Conservation (phyloP, 73 alveolate species). For the Paramecium octaurelia region DNA sequence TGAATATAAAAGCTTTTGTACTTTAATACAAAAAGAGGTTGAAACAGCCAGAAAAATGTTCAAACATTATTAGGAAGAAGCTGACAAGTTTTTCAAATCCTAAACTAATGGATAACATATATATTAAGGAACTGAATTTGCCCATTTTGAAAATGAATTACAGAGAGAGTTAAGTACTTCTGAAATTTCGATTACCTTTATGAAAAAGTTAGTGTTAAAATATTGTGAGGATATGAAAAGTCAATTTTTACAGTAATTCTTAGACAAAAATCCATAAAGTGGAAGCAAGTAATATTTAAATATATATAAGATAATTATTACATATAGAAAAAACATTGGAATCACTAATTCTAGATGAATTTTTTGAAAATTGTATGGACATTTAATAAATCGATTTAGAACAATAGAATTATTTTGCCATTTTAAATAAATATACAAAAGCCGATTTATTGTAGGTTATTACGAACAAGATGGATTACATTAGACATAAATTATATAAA, state of each 20-base stretch:
- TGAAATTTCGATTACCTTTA: conserved; percentile 26
- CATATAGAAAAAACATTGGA: conserved; percentile 59
- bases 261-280: conserved; percentile 22
- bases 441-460: conserved; percentile 52
- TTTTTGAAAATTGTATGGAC: conserved; percentile 56
- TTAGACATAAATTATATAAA: conserved; percentile 41
- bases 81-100: neutral
- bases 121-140: conserved; percentile 40
- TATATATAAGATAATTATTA: neutral
- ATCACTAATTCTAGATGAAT: conserved; percentile 49
- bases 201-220: conserved; percentile 44
- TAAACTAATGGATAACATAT: conserved; percentile 2
- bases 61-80: conserved; percentile 50
- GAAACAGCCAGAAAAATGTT: conserved; percentile 57
- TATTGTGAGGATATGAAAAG: conserved; percentile 56
- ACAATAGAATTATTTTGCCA: conserved; percentile 44
- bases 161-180: conserved; percentile 33
- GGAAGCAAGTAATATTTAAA: neutral
- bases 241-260: conserved; percentile 26
- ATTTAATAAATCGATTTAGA: conserved; percentile 50
- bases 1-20: conserved; percentile 62
- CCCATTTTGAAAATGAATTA: conserved; percentile 52
- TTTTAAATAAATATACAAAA: conserved; percentile 35
- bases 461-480: conserved; percentile 58
- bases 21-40: conserved; percentile 53